Evolutionary conservation across 257 asterid species (phyloP).

Genomic region (Hygrophila difformis): DNA sequence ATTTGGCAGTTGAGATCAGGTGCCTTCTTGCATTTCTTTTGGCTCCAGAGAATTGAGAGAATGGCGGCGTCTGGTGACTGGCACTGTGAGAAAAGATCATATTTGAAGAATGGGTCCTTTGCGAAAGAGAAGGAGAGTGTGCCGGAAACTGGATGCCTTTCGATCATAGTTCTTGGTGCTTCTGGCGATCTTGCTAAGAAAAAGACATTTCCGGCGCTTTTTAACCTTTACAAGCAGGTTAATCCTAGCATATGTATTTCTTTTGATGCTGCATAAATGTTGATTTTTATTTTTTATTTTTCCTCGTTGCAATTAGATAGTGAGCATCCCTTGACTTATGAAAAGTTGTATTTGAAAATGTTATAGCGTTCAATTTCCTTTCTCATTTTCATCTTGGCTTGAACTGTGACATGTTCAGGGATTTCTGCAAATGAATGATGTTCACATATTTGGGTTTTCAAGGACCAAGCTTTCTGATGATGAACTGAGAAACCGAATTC

Average conservation of each 20-base stretch:
- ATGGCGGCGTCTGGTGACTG: constrained; percentile 27
- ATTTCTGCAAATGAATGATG: constrained; percentile 68
- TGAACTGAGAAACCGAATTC: constrained; percentile 71
- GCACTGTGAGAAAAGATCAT: constrained; percentile 57
- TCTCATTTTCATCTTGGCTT: too few relatives aligned
- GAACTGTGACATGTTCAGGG: constrained; percentile 44
- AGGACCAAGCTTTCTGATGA: constrained; percentile 80
- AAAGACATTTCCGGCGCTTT: too few relatives aligned
- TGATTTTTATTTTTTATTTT: too few relatives aligned
- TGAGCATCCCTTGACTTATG: too few relatives aligned
- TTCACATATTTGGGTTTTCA: constrained; percentile 96
- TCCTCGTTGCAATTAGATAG: too few relatives aligned
- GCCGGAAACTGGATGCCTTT: constrained; percentile 67
- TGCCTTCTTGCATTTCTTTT: constrained; percentile 2
- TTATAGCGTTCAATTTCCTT: too few relatives aligned
- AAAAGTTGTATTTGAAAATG: too few relatives aligned
- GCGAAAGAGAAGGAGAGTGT: constrained; percentile 35
- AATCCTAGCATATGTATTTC: too few relatives aligned
- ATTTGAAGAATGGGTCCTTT: constrained; percentile 41
- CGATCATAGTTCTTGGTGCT: constrained; percentile 91
- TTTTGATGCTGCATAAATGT: too few relatives aligned
- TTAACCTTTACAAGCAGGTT: constrained; percentile 93
- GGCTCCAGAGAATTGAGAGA: constrained; percentile 15
- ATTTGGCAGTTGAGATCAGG: too few relatives aligned
- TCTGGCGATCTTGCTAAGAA: constrained; percentile 99